Percentiles rank a stretch among this genome's conserved stretches.
These are phyloP conservation scores for Arbutus unedo DNA, from an alignment of 148 eudicot genomes.

Conservation along the genomic window DNA sequence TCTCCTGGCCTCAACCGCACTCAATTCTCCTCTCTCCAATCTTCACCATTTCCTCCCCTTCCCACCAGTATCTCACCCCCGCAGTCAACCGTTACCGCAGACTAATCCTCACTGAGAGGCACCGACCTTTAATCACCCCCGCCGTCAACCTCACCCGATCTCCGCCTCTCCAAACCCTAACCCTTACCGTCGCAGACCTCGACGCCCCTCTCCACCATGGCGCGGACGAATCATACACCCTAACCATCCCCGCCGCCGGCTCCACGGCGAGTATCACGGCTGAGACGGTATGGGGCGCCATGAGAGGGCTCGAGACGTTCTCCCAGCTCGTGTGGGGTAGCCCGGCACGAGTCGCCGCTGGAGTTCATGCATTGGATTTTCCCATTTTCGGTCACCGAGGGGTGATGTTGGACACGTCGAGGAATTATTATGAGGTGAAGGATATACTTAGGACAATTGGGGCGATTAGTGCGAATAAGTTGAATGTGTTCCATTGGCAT, in stretches of 20 bases:
- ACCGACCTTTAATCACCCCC: slow-evolving; percentile 40
- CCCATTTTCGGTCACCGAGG: slow-evolving; percentile 75
- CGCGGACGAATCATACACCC: slow-evolving; percentile 72
- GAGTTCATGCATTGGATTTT: slow-evolving; percentile 43
- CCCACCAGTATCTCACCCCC: slow-evolving; percentile 46
- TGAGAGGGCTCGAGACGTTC: slow-evolving; percentile 78
- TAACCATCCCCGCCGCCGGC: slow-evolving; percentile 37
- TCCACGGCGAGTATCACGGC: slow-evolving; percentile 44
- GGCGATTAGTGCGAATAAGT: slow-evolving; percentile 69
- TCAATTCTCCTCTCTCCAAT: slow-evolving; percentile 40
- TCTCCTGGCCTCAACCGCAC: slow-evolving; percentile 52
- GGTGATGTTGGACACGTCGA: slow-evolving; percentile 69
- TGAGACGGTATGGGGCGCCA: slow-evolving; percentile 81
- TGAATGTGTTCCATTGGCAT: slow-evolving; percentile 98
- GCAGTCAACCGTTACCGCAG: slow-evolving; percentile 51
- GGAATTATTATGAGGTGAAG: slow-evolving; percentile 60
- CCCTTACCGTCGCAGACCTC: slow-evolving; percentile 34
- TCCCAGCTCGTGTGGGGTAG: slow-evolving; percentile 46
- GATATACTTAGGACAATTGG: slow-evolving; percentile 59
- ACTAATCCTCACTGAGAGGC: slow-evolving; percentile 23
- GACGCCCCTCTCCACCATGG: slow-evolving; percentile 47
- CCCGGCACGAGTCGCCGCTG: slow-evolving; percentile 38
- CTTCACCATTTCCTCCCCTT: slow-evolving; percentile 43
- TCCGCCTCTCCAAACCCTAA: slow-evolving; percentile 30
- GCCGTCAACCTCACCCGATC: slow-evolving; percentile 20